Base-by-base conservation (phyloP, 345 rosid genomes). In the Odontarrhena argentea region DNA sequence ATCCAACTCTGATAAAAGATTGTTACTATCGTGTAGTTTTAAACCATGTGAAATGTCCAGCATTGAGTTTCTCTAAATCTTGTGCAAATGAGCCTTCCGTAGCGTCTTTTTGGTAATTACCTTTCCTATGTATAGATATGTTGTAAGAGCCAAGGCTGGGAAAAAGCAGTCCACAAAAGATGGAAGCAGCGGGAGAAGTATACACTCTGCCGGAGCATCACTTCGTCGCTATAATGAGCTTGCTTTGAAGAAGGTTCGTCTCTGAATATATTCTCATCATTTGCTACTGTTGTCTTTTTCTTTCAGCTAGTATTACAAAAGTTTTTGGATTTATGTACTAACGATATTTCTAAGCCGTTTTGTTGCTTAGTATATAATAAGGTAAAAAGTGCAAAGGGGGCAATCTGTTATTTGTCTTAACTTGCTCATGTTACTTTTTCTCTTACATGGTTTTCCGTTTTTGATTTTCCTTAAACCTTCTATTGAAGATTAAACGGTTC, bases 141-240 rank as follows among this genome's bases (percentile, higher is more conserved):
- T 91, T 26, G 96, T 94, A 66, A 84, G 99, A 83, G 97, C 97
- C 63, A 94, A 85, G 91, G 95, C 99, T 67, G 99, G 99, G 40
- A 91, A 83, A 78, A 91, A 86, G 50, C 99, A 94, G 85, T 91
- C 99, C 46, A 79, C 91, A 5, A 94, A 94, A 78, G 96, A 94
- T 78, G 95, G 77, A 69, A 67, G 81, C 65, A 67, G 81, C 65
- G 99, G 97, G 68, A 87, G 85, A 77, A 72, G 85, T 71, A 82
- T 82, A 10, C 92, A 94, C 80, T 94, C 99, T 67, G 99, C 96
- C 4, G 97, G 97, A 59, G 97, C 97, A 76, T 85, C 96, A 28
- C 96, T 94, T 65, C 95, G 99, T 63, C 89, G 99, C 38, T 79
- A 93, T 64, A 88, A 94, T 65, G 99, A 94, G 69, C 88, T 83